Base-by-base conservation (phyloP, 1,139 yeast species). In the Hyphopichia khmerensis region DNA sequence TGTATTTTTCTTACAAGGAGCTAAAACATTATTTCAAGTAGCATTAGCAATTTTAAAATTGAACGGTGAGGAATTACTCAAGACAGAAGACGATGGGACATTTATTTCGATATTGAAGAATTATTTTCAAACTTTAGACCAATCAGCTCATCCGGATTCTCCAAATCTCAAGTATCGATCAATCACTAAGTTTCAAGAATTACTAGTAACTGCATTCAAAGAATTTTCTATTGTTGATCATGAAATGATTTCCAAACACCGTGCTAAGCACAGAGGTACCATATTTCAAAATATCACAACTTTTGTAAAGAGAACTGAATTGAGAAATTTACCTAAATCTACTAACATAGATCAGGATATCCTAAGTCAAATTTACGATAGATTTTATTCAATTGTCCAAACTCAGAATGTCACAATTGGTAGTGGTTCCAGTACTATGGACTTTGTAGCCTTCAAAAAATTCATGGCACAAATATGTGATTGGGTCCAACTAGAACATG, bases 301-400 rank as follows among this genome's bases (percentile, higher is more conserved):
- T 0, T 93, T 93, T 67, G 96, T 95, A 35, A 93, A 93, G 61
- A 76, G 96, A 45, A 89, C 98, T 0, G 97, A 93, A 60, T 62
- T 93, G 33, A 76, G 99, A 50, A 90, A 88, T 59, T 69, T 93
- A 45, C 91, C 95, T 21, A 84, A 84, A 55, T 79, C 89, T 0
- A 73, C 72, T 18, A 79, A 87, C 54, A 67, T 93, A 37, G 62
- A 75, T 3, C 70, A 66, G 33, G 80, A 74, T 1, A 80, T 87
- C 32, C 54, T 89, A 29, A 80, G 90, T 4, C 77, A 84, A 35
- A 70, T 90, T 7, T 93, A 93, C 58, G 99, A 93, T 58, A 71
- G 96, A 37, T 93, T 84, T 60, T 90, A 90, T 56, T 79, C 82
- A 23, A 84, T 88, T 16, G 79, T 90, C 23, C 95, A 86, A 52